Conservation (phyloP, 1,139 yeast genomes). For the Zhuliangozyma parablackwelliae region DNA sequence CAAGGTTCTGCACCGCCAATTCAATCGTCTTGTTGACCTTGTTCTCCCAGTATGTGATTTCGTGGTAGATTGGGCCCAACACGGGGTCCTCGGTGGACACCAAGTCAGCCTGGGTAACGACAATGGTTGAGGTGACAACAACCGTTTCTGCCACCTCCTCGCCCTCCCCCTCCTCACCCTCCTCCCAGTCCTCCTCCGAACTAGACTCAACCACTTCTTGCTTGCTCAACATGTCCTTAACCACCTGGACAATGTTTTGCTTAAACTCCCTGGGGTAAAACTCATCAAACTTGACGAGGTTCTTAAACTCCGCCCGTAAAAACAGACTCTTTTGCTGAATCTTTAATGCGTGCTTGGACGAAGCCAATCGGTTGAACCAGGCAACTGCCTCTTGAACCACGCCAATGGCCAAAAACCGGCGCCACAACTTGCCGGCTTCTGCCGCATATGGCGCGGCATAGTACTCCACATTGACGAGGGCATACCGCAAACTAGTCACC, state of each 20-base stretch:
- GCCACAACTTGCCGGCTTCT: not conserved
- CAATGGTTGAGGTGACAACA: constrained; percentile 26
- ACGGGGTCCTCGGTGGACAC: constrained; percentile 11
- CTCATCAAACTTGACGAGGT: constrained; percentile 20
- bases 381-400: constrained; percentile 2
- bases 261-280: constrained; percentile 10
- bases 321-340: constrained; percentile 19
- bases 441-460: constrained; percentile 1
- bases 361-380: constrained; percentile 3
- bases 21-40: constrained; percentile 39
- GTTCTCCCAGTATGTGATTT: constrained; percentile 27
- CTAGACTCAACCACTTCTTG: constrained; percentile 1
- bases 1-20: constrained; percentile 40
- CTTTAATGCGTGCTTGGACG: constrained; percentile 8
- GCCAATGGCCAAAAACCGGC: constrained; percentile 2
- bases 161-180: constrained; percentile 10
- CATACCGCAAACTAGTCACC: not conserved
- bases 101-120: constrained; percentile 13
- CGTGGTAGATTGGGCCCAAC: constrained; percentile 22
- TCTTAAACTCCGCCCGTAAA: constrained; percentile 25
- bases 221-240: constrained; percentile 18
- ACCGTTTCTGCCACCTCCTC: constrained; percentile 20
- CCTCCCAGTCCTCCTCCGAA: constrained; percentile 7
- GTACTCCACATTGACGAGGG: constrained; percentile 1
- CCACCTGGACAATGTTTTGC: constrained; percentile 16